These are phyloP conservation scores for Aspergillus fructus DNA, from an alignment of 2,329 filamentous ascomycete species.

Conservation along the genomic window DNA sequence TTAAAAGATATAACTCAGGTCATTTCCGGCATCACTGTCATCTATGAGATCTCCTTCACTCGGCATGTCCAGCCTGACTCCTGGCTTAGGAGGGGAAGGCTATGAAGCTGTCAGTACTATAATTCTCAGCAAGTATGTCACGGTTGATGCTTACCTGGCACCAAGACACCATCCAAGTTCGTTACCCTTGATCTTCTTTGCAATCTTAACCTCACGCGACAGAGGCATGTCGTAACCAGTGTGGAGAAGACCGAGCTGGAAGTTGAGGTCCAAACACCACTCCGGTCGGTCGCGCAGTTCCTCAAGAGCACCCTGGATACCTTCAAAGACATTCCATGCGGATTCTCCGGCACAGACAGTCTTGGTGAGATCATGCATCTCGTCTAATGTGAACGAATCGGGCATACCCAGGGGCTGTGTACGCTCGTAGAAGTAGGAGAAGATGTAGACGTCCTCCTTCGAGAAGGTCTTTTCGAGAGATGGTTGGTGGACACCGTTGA, in stretches of 20 bases:
- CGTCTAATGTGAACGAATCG: conserved; percentile 89
- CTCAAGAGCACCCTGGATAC: conserved; percentile 72
- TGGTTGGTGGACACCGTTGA: conserved; percentile 96
- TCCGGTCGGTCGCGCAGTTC: conserved; percentile 83
- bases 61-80: conserved; percentile 89
- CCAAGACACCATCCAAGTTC: conserved; percentile 98
- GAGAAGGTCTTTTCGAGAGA: conserved; percentile 88
- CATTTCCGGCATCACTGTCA: conserved; percentile 16
- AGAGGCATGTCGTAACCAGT: conserved; percentile 98
- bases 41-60: conserved; percentile 67
- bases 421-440: conserved; percentile 98
- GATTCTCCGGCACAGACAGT: conserved; percentile 79
- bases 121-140: conserved; percentile 7
- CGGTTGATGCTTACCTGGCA: conserved; percentile 67
- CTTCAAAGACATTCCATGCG: conserved; percentile 77
- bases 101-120: conserved; percentile 41
- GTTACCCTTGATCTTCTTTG: conserved; percentile 97
- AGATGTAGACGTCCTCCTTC: conserved; percentile 88
- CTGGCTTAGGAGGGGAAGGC: conserved; percentile 77
- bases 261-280: conserved; percentile 92
- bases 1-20: conserved; percentile 17
- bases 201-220: conserved; percentile 92
- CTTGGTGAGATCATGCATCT: conserved; percentile 80
- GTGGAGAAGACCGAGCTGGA: conserved; percentile 89
- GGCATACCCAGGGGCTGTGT: conserved; percentile 94